Percentiles rank a stretch among this genome's conserved stretches.
Conservation (phyloP, 257 asterid genomes). For the Solanum raphanifolium region DNA sequence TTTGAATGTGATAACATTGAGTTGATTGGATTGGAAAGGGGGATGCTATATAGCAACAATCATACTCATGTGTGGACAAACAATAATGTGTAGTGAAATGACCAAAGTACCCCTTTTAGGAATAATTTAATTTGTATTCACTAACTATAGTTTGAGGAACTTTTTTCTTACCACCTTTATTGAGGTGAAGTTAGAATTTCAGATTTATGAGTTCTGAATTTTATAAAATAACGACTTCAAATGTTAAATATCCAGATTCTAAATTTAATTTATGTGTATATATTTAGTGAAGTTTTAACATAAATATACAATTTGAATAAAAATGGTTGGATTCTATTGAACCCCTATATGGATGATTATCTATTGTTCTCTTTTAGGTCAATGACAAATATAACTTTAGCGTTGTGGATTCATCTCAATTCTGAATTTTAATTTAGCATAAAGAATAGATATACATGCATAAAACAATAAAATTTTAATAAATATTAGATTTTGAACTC, state of each 20-base stretch:
- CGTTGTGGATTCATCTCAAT: no score
- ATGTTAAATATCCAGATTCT: not conserved
- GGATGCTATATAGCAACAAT: constrained; percentile 19
- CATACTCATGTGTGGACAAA: not conserved
- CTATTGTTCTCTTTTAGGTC: not conserved
- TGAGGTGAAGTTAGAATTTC: not conserved
- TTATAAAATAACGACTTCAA: not conserved
- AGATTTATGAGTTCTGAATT: not conserved
- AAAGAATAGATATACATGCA: no score
- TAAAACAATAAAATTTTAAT: not conserved
- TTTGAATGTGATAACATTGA: constrained; percentile 4
- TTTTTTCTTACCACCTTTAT: not conserved
- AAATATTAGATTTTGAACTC: not conserved
- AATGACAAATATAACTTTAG: not conserved
- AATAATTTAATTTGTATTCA: not conserved
- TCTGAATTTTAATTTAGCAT: no score
- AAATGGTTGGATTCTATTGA: not conserved
- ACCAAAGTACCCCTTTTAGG: not conserved
- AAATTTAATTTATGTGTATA: not conserved
- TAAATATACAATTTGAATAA: not conserved
- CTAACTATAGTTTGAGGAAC: not conserved
- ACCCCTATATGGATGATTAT: not conserved
- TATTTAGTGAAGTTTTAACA: not conserved
- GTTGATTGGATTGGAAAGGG: constrained; percentile 3
- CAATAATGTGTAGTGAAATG: not conserved